Evolutionary conservation across 768 basidiomycete genomes (phyloP), one percentile per base, ranked within the genome.

Genomic region (Lactarius hatsudake): DNA sequence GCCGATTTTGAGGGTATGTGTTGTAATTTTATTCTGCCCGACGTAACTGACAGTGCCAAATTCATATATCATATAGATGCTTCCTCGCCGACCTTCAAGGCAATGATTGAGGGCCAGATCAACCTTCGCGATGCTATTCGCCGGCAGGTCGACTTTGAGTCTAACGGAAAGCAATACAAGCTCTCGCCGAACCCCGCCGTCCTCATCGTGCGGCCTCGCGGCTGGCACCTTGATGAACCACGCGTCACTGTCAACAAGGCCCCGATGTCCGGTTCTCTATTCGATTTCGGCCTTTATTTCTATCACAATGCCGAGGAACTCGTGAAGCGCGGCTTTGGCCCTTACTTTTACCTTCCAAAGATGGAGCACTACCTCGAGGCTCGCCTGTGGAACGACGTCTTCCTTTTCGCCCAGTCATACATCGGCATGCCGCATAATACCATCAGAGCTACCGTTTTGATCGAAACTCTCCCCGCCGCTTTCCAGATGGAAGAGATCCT

Each of bases 401-500:
- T 99, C 82, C 82, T 88, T 73, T 93, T 98, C 78, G 86, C 95
- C 42, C 96, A 98, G 74, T 90, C 90, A 17, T 94, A 94, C 74
- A 85, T 98, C 71, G 85, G 89, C 69, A 85, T 98, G 75, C 84
- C 89, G 3, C 89, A 92, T 71, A 92, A 93, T 73, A 91, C 88
- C 23, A 91, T 98, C 76, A 86, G 97, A 48, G 96, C 86, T 6
- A 98, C 97, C 2, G 95, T 97, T 32, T 82, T 98, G 70, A 96
- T 98, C 69, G 97, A 98, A 80, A 98, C 97, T 0, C 86, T 98
- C 54, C 95, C 96, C n/a, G 96, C 95, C 55, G 95, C 94, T 5
- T 98, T 98, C 87, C 94, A 97, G 73, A 99, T 98, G 97, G 97
- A 99, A 77, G 97, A 99, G 78, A 98, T 98, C 65, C 82, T 98